Evolutionary conservation across 345 rosid genomes (phyloP).

Genomic region (Kandelia obovata): DNA sequence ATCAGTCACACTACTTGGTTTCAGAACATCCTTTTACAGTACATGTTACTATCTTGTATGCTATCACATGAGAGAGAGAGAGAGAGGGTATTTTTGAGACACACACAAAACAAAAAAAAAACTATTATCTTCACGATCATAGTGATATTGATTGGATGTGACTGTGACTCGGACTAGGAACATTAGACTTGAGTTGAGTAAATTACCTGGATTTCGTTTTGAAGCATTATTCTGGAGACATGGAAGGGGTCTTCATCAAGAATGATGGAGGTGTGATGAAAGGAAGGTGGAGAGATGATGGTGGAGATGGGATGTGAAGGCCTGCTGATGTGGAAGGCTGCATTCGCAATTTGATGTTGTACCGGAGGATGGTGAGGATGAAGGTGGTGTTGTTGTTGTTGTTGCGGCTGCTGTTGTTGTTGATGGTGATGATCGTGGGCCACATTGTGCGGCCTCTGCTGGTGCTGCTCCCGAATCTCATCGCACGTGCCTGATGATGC

Average conservation of each 20-base stretch:
- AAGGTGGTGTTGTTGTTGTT: not conserved
- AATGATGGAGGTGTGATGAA: constrained; percentile 77
- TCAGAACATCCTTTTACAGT: no score
- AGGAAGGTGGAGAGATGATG: constrained; percentile 67
- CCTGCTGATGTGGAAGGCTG: constrained; percentile 82
- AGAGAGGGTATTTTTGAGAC: no score
- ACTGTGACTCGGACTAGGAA: not conserved
- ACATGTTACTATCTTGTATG: no score
- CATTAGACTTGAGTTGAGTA: not conserved
- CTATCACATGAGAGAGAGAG: no score
- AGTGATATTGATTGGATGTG: not conserved
- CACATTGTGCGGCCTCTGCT: constrained; percentile 47
- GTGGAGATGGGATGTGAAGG: constrained; percentile 81
- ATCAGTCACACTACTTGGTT: not conserved
- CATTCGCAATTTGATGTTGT: constrained; percentile 34
- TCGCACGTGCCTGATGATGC: constrained; percentile 45
- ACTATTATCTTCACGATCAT: not conserved
- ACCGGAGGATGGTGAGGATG: constrained; percentile 16
- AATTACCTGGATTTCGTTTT: constrained; percentile 75
- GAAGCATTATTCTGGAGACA: constrained; percentile 75
- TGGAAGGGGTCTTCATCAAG: constrained; percentile 74
- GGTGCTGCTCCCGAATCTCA: constrained; percentile 46
- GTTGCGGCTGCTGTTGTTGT: constrained; percentile 31
- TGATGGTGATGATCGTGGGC: constrained; percentile 49
- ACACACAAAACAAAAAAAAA: no score